Evolutionary conservation across 2,329 filamentous ascomycete genomes (phyloP).

Genomic region (Diaporthe sp.): DNA sequence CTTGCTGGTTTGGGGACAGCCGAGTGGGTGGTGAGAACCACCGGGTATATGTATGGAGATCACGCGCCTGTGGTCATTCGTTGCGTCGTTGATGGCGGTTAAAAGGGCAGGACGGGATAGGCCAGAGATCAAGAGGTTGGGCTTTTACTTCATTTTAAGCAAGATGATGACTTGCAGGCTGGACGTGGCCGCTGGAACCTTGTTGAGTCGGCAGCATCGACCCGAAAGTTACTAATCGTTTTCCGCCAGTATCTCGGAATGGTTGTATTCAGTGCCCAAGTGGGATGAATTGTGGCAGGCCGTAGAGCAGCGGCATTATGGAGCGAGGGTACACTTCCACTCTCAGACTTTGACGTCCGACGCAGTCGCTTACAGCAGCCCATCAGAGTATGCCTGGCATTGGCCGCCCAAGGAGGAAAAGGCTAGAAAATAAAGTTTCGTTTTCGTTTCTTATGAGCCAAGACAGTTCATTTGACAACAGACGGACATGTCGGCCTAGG

Average conservation of each 20-base stretch:
- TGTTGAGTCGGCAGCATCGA: slow-evolving; percentile 14
- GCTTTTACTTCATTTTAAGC: slow-evolving; percentile 17
- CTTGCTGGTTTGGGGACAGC: slow-evolving; percentile 4
- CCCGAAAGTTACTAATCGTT: not conserved
- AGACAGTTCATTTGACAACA: slow-evolving; percentile 19
- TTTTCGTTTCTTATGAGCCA: slow-evolving; percentile 22
- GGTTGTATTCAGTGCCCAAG: not conserved
- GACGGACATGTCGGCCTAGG: slow-evolving; percentile 15
- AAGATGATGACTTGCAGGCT: slow-evolving; percentile 16
- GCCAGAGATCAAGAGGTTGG: not conserved
- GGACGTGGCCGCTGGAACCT: not conserved
- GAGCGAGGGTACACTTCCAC: not conserved
- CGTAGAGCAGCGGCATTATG: not conserved
- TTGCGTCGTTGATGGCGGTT: not conserved
- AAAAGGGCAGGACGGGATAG: not conserved
- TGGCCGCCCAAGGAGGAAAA: not conserved
- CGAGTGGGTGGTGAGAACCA: slow-evolving; percentile 10
- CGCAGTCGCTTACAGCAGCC: not conserved
- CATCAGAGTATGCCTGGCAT: not conserved
- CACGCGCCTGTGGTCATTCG: slow-evolving; percentile 16
- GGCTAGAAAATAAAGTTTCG: slow-evolving; percentile 5
- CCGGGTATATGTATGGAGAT: not conserved
- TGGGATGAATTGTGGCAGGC: not conserved
- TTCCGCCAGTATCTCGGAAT: slow-evolving; percentile 20
- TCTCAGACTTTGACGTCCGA: not conserved